A percentile compares a stretch with the other conserved stretches of the same genome.
These are phyloP conservation scores for Amyloporia xantha DNA, from an alignment of 768 basidiomycete genomes.

Conservation along the genomic window DNA sequence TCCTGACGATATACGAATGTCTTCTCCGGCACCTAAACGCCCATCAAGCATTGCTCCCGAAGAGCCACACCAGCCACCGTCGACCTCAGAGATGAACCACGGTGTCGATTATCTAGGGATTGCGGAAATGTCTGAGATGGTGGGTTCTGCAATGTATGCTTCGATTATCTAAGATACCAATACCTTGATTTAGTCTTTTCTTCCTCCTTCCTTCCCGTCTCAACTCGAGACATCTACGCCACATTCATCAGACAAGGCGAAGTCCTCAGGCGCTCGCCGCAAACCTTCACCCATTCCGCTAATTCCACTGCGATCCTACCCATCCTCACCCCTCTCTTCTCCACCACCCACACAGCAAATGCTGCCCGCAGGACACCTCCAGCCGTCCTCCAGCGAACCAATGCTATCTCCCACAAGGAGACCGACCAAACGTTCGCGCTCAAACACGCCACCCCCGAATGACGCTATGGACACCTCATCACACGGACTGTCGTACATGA, in stretches of 20 bases:
- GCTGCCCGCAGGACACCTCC: conserved; percentile 15
- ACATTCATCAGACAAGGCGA: conserved; percentile 17
- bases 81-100: too few relatives aligned
- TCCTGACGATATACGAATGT: too few relatives aligned
- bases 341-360: conserved; percentile 11
- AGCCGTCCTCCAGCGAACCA: conserved; percentile 14
- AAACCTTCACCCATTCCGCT: conserved; percentile 40
- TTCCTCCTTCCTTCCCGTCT: conserved; percentile 51
- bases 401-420: conserved; percentile 4
- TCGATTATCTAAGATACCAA: too few relatives aligned
- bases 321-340: conserved; percentile 15
- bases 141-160: too few relatives aligned
- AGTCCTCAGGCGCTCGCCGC: too few relatives aligned
- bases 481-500: background rate
- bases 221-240: conserved; percentile 52
- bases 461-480: conserved; percentile 9
- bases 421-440: conserved; percentile 14
- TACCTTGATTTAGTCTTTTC: conserved; percentile 41
- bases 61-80: too few relatives aligned
- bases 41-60: too few relatives aligned
- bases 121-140: conserved; percentile 31
- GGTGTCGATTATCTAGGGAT: conserved; percentile 22
- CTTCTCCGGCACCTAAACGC: too few relatives aligned
- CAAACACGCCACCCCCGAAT: conserved; percentile 12
- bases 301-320: too few relatives aligned